Evolutionary conservation across 2,329 filamentous ascomycete species (phyloP), one percentile per base, ranked within the genome.

Genomic region (Microdochium paspali): DNA sequence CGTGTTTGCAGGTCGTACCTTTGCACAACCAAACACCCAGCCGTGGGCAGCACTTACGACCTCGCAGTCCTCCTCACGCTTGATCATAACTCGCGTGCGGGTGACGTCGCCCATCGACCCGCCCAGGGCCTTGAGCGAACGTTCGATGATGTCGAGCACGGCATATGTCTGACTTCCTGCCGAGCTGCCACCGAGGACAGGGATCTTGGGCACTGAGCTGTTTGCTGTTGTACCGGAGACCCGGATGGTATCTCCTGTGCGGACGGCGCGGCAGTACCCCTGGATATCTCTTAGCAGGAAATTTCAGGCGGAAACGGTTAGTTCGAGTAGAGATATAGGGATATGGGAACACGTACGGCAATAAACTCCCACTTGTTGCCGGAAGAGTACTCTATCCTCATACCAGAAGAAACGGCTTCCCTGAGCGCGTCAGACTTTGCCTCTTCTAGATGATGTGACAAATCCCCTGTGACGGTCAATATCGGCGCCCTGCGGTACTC

Each of bases 161-260:
- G 53, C 53, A 2, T 61, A 57, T 9, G 58, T 55, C 50, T 64
- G 61, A 21, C 59, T 54, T 18, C 49, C 30, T 4, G 56, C 54
- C 18, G 50, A 61, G 7, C 1, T 30, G 15, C 56, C 53, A 2
- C 60, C 60, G 3, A 61, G 45, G 3, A 54, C 53, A 10, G 49
- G 44, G 9, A 55, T 24, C 3, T 21, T 25, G 2, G 42, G 25
- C 4, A 54, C 39, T 5, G 58, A 55, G 20, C 52, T 51, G 39
- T 59, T 61, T n/a, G 61, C 59, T 6, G 61, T 63, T 10, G 61
- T 63, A n/a, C 61, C 60, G 1, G 61, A 62, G 18, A 64, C 47
- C 3, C 51, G 56, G 18, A 63, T 58, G 10, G 30, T 40, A 44
- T 57, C 50, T 12, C 53, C 55, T 2, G 50, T 53, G 7, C 61